These are phyloP conservation scores for Trypanosoma brucei DNA, from an alignment of 208 protist species.

Conservation along the genomic window DNA sequence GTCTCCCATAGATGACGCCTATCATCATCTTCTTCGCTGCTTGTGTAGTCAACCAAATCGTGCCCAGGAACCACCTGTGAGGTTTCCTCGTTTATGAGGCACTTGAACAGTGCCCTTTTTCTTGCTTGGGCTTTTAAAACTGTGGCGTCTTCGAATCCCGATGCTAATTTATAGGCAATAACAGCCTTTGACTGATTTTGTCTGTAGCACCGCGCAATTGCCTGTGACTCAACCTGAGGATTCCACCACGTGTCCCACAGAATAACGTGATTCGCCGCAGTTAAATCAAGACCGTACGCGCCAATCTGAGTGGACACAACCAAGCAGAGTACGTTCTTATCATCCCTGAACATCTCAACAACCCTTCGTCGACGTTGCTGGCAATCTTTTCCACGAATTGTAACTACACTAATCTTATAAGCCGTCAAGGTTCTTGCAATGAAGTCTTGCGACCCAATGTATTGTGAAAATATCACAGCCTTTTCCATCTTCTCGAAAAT, in stretches of 20 bases:
- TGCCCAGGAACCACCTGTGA: constrained; percentile 35
- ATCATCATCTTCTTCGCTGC: constrained; percentile 49
- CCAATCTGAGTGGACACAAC: constrained; percentile 96
- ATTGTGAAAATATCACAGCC: constrained; percentile 87
- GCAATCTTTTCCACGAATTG: constrained; percentile 65
- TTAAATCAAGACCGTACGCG: constrained; percentile 98
- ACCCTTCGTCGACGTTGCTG: constrained; percentile 44
- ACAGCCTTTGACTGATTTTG: constrained; percentile 96
- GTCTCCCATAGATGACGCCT: constrained; percentile 44
- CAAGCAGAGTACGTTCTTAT: constrained; percentile 56
- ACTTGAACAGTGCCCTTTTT: constrained; percentile 76
- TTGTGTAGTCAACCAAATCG: constrained; percentile 58
- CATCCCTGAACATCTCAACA: constrained; percentile 57
- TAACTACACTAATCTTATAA: constrained; percentile 44
- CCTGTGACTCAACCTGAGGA: constrained; percentile 97
- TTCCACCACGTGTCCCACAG: constrained; percentile 99
- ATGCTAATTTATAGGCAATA: constrained; percentile 95
- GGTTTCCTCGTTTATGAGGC: constrained; percentile 65
- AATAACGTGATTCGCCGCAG: constrained; percentile 97
- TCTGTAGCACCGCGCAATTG: constrained; percentile 94
- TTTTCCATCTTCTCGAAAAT: constrained; percentile 55
- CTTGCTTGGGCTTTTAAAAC: constrained; percentile 61
- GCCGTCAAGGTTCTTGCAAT: constrained; percentile 64
- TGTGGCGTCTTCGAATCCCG: constrained; percentile 41
- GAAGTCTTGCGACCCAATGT: constrained; percentile 74